Conservation (phyloP, 306 rosid genomes). For the Senna siamea region DNA sequence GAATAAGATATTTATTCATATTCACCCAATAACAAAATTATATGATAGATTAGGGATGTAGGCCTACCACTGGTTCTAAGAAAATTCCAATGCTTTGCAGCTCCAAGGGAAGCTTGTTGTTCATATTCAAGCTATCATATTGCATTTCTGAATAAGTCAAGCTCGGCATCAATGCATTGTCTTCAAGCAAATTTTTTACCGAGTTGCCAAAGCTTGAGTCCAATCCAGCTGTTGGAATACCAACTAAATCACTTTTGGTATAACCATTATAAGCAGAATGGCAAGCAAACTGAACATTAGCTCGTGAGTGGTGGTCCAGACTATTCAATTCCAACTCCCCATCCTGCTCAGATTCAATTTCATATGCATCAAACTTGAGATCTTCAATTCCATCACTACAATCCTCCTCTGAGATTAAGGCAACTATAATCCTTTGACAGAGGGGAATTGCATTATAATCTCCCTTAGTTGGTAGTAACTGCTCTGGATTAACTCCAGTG, state of each 20-base stretch:
- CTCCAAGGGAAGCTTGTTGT: slow-evolving; percentile 89
- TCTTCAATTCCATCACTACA: slow-evolving; percentile 65
- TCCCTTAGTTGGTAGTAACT: slow-evolving; percentile 50
- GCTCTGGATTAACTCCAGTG: slow-evolving; percentile 52
- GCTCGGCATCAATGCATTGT: slow-evolving; percentile 53
- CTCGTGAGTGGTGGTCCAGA: slow-evolving; percentile 52
- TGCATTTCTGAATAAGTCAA: slow-evolving; percentile 68
- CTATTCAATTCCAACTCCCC: slow-evolving; percentile 63
- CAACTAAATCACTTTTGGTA: slow-evolving; percentile 49
- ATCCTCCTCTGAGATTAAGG: slow-evolving; percentile 88
- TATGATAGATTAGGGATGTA: slow-evolving; percentile 28
- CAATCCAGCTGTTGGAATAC: slow-evolving; percentile 49
- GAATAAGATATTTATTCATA: slow-evolving; percentile 12
- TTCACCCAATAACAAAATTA: slow-evolving; percentile 17
- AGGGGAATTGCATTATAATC: slow-evolving; percentile 71
- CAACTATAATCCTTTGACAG: slow-evolving; percentile 86
- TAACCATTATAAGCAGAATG: slow-evolving; percentile 68
- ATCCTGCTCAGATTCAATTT: slow-evolving; percentile 64
- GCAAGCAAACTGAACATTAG: slow-evolving; percentile 65
- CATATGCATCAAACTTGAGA: slow-evolving; percentile 58
- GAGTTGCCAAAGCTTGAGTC: slow-evolving; percentile 54
- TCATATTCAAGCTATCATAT: slow-evolving; percentile 66
- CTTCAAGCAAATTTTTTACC: slow-evolving; percentile 62
- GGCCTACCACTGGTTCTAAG: slow-evolving; percentile 76
- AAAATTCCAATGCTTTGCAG: slow-evolving; percentile 85